Conservation (phyloP, 805 yeast genomes). For the Starmera pachycereana region DNA sequence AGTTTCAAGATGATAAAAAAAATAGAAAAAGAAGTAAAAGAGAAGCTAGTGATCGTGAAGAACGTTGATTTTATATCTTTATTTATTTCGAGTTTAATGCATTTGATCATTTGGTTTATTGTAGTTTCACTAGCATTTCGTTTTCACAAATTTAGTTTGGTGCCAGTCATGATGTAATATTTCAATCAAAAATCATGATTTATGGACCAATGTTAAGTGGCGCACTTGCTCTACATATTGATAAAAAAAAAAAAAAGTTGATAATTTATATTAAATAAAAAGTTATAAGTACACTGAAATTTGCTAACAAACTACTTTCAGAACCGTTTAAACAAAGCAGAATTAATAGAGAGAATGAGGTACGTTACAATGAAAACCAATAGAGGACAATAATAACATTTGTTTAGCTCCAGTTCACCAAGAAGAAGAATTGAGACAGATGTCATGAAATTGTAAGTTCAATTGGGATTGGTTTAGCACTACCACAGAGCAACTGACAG, state of each 20-base stretch:
- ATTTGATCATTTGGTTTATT: too few species aligned
- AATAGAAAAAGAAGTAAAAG: constrained; percentile 2
- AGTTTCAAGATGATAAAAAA: constrained; percentile 17
- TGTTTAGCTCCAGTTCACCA: constrained; percentile 11
- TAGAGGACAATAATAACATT: background rate
- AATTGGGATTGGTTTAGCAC: background rate
- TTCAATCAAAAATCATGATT: too few species aligned
- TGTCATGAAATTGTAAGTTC: constrained; percentile 78
- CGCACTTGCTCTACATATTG: too few species aligned
- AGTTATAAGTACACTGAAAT: too few species aligned
- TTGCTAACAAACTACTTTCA: background rate
- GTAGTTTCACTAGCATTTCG: too few species aligned
- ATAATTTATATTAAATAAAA: too few species aligned
- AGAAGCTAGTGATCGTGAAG: constrained; percentile 4
- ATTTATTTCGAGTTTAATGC: too few species aligned
- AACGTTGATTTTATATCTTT: constrained; percentile 1
- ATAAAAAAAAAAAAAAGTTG: too few species aligned
- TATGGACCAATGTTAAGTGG: too few species aligned
- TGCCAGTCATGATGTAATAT: too few species aligned
- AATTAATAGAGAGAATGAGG: background rate
- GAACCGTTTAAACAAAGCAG: background rate
- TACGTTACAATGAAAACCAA: too few species aligned
- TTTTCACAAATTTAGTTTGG: too few species aligned
- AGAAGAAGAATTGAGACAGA: constrained; percentile 72
- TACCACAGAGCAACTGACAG: constrained; percentile 4